Evolutionary conservation across 1,139 yeast genomes (phyloP).

Genomic region (Martiniozyma asiatica): DNA sequence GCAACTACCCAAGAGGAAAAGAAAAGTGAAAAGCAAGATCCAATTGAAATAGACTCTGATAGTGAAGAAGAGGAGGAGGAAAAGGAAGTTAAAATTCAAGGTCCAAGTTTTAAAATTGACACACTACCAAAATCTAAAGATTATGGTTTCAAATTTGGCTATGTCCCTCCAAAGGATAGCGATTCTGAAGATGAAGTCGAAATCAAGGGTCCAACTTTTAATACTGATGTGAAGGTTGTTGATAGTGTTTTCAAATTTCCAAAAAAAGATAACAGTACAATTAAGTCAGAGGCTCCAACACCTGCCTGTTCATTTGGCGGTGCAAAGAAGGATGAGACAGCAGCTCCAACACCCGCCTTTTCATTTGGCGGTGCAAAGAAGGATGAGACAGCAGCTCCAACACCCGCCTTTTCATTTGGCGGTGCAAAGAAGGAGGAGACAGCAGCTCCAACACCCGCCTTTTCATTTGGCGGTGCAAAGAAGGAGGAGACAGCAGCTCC

Average conservation of each 20-base stretch:
- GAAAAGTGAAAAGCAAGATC: conserved; percentile 2
- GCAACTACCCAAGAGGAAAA: neutral
- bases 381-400: conserved; percentile 3
- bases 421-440: conserved; percentile 6
- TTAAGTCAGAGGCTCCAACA: neutral
- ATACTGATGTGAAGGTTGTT: conserved; percentile 28
- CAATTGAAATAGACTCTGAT: conserved; percentile 24
- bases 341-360: conserved; percentile 7
- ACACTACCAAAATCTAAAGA: conserved; percentile 39
- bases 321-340: neutral
- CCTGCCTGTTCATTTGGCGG: too few species aligned
- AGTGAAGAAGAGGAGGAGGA: conserved; percentile 24
- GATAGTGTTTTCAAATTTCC: conserved; percentile 20
- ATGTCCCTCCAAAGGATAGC: conserved; percentile 33
- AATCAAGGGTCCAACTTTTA: conserved; percentile 57
- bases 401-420: too few species aligned
- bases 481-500: conserved; percentile 1
- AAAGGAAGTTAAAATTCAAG: conserved; percentile 42
- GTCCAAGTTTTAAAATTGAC: conserved; percentile 49
- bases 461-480: conserved; percentile 5
- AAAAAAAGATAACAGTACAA: too few species aligned
- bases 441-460: conserved; percentile 3
- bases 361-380: conserved; percentile 11
- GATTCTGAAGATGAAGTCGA: conserved; percentile 46
- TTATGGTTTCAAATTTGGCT: conserved; percentile 48